phyloP scores from a whole-genome alignment of 129 eudicot genomes.

The Ambrosia trifida region DNA sequence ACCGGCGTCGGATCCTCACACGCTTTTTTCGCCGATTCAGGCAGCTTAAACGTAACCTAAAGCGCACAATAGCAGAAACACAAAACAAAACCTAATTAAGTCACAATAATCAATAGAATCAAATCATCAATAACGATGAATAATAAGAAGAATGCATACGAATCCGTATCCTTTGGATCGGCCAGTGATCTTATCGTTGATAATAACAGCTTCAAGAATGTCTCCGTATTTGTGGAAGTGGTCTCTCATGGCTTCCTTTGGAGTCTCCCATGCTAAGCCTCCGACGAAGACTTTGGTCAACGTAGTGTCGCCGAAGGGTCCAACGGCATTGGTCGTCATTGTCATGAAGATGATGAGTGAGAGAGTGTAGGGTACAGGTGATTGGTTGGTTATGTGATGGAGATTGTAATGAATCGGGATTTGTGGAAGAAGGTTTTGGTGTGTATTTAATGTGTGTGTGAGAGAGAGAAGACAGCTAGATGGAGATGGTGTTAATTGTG shows the following conservation, averaged over 20 bases:
- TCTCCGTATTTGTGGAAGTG: conserved; percentile 75
- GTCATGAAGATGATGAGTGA: conserved; percentile 5
- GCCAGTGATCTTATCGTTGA: conserved; percentile 82
- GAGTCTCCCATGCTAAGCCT: conserved; percentile 96
- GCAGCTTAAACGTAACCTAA: conserved; percentile 86
- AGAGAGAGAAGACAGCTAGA: conserved; percentile 33
- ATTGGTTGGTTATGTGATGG: background rate
- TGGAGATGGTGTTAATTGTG: conserved; percentile 15
- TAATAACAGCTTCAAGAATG: conserved; percentile 81
- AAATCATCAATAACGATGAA: background rate
- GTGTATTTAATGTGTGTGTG: conserved; percentile 11
- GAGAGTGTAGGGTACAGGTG: background rate
- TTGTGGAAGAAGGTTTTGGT: conserved; percentile 9
- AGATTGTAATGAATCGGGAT: conserved; percentile 22
- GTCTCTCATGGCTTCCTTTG: conserved; percentile 65
- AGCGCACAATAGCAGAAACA: background rate
- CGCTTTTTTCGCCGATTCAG: conserved; percentile 92
- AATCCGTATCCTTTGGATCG: conserved; percentile 97
- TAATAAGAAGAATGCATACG: conserved; percentile 38
- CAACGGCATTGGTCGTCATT: conserved; percentile 39
- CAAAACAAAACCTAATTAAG: background rate
- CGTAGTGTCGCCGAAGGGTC: conserved; percentile 70
- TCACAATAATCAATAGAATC: background rate
- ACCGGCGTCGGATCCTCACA: conserved; percentile 94
- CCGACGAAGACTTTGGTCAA: conserved; percentile 86